Evolutionary conservation across 2,329 filamentous ascomycete genomes (phyloP).

Genomic region (Helotiales sp.): DNA sequence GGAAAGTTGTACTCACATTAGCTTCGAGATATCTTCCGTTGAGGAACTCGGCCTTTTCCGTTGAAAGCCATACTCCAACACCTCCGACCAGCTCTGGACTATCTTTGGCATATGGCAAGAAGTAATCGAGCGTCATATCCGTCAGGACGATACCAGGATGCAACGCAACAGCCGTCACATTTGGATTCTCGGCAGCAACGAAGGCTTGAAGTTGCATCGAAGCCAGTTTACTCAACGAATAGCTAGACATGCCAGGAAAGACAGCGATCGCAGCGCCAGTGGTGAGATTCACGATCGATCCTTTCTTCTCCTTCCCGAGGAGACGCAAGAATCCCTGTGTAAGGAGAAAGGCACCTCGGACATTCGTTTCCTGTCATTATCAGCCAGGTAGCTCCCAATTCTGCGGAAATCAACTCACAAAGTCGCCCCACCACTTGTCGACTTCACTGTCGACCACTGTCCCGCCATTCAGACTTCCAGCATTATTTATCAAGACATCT

Average conservation of each 20-base stretch:
- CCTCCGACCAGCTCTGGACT: slow-evolving; percentile 42
- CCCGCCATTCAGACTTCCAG: slow-evolving; percentile 16
- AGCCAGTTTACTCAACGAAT: slow-evolving; percentile 27
- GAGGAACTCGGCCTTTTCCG: slow-evolving; percentile 38
- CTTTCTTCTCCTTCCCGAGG: slow-evolving; percentile 24
- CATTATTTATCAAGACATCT: slow-evolving; percentile 53
- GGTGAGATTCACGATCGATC: slow-evolving; percentile 29
- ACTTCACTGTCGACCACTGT: slow-evolving; percentile 10
- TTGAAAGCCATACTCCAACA: slow-evolving; percentile 37
- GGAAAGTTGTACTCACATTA: slow-evolving; percentile 20
- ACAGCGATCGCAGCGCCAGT: background rate
- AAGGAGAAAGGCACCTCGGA: slow-evolving; percentile 43
- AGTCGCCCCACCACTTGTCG: slow-evolving; percentile 31
- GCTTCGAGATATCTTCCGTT: slow-evolving; percentile 39
- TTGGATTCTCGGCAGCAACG: slow-evolving; percentile 26
- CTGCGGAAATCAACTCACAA: slow-evolving; percentile 20
- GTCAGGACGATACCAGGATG: slow-evolving; percentile 29
- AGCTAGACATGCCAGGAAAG: slow-evolving; percentile 17
- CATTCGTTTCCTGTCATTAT: slow-evolving; percentile 42
- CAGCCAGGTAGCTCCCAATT: background rate
- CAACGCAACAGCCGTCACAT: slow-evolving; percentile 23
- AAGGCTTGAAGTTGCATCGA: slow-evolving; percentile 18
- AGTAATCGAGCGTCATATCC: slow-evolving; percentile 29
- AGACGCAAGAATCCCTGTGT: slow-evolving; percentile 43
- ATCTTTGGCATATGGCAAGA: slow-evolving; percentile 40